Evolutionary conservation across 2,329 filamentous ascomycete genomes (phyloP).

Genomic region (Pseudogymnoascus sp.): DNA sequence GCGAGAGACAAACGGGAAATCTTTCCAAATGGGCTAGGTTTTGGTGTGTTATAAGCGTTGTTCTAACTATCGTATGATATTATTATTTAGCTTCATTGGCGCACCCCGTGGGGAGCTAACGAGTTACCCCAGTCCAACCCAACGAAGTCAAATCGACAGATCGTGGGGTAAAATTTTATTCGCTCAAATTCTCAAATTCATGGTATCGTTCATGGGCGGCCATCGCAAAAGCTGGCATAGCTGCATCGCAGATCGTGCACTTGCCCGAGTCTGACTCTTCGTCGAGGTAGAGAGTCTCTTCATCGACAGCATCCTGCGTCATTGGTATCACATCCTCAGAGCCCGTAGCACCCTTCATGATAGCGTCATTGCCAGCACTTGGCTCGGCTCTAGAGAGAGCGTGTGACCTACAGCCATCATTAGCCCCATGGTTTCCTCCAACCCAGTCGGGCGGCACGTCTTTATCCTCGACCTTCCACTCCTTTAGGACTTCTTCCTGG

Average conservation of each 20-base stretch:
- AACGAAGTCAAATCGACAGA: background rate
- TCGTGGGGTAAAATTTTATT: background rate
- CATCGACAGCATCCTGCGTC: constrained; percentile 17
- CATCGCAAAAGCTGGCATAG: constrained; percentile 41
- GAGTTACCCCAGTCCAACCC: background rate
- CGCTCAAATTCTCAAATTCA: constrained; percentile 14
- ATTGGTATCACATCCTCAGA: constrained; percentile 21
- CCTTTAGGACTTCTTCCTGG: constrained; percentile 60
- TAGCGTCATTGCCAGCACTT: constrained; percentile 24
- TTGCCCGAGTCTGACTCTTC: constrained; percentile 19
- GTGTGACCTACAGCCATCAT: background rate
- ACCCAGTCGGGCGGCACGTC: constrained; percentile 25
- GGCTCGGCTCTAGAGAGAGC: constrained; percentile 15
- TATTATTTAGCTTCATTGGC: constrained; percentile 2
- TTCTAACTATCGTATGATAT: constrained; percentile 6
- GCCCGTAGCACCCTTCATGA: constrained; percentile 13
- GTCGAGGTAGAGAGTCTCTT: constrained; percentile 16
- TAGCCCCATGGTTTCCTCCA: background rate
- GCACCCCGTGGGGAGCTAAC: background rate
- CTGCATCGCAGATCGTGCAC: constrained; percentile 35
- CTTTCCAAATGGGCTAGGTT: background rate
- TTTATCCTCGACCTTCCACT: constrained; percentile 51
- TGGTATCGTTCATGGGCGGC: constrained; percentile 41
- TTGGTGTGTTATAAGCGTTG: constrained; percentile 2
- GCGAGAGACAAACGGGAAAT: background rate